Evolutionary conservation across 1,139 yeast genomes (phyloP), one percentile per base, ranked within the genome.

Genomic region (Hemisphaericaspora subhashii): DNA sequence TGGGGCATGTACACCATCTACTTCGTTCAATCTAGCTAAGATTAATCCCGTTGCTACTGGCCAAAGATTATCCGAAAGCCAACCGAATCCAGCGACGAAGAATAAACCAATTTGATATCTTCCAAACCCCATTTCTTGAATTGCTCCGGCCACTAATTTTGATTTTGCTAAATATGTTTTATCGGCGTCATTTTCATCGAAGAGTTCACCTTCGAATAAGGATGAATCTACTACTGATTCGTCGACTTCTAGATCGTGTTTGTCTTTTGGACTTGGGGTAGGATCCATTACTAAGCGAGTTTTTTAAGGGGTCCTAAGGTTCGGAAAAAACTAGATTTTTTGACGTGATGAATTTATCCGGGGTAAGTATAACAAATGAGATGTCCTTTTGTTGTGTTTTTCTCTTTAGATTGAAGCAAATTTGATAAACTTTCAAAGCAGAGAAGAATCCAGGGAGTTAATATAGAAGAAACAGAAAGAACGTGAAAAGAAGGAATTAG

Each of bases 61-160:
- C 69, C 72, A 69, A 4, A 70, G 68, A 45, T 69, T 69, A 45
- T 69, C 75, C 9, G 71, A 60, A 35, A 67, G 53, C 74, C 75
- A 69, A 1, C 75, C 74, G 45, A 68, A 68, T 1, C 74, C 74
- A 3, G 73, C 70, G 9, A 68, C 74, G 33, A 66, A 54, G 31
- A 68, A 64, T n/a, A 68, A 53, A 3, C 73, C 73, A 28, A 45
- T 43, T 44, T 70, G 76, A 47, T 70, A 70, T 28, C 58, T 53
- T 1, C 76, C 76, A 52, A 66, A 70, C 3, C 74, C 76, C 24
- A 70, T 62, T 31, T 60, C 60, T 45, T 68, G 70, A 32, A 70
- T 67, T 12, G 71, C 68, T 5, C 49, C 49, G 2, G 70, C 48
- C 12, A 69, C 45, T 23, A 68, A 43, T 37, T 53, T 57, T 10